Base-by-base conservation (phyloP, 148 eudicot genomes). In the Cornus suecica region DNA sequence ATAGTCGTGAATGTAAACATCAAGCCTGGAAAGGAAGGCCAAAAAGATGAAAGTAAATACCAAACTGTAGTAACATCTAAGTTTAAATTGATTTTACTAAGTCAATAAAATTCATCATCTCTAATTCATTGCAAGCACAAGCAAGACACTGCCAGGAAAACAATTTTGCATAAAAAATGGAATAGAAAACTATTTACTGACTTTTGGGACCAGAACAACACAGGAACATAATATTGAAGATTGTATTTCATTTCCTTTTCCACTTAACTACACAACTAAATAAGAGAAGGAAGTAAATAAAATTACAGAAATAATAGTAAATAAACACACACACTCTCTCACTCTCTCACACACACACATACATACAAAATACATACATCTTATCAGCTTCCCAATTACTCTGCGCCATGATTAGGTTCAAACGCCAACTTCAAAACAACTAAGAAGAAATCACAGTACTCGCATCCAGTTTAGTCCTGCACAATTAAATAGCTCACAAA, bases 1-100 rank as follows among this genome's bases (percentile, higher is more conserved):
- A 85, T 95, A 95, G 80, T 95, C 99, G 66, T 95, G 99, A 84
- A 95, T 92, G 84, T 95, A 95, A 56, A 95, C 99, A 72, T 95
- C 99, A 79, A 95, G 90, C 99, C 99, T 95, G 80, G 65, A 3
- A 48, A 74, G 70, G 77, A 78, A 41, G 66, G 48, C 22, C 69
- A 65, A 37, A 14, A 69, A 68, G 62, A 77, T 22, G n/a, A 48
- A 28, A 68, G 31, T 14, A n/a, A 63, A 56, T 10, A 73, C 52
- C 37, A 52, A 31, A 26, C 4, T 1, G 18, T 48, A 11, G 15
- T 22, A 30, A 65, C 54, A 2, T 11, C 15, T 2, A 10, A 45
- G 18, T 11, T 48, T 48, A 48, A 48, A 48, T 34, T 54, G 52
- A 16, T 54, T 54, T 68, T 37, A 60, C 2, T 9, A 9, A 15